Conservation (phyloP, 2,329 filamentous ascomycete species). For the Colletotrichum sidae region DNA sequence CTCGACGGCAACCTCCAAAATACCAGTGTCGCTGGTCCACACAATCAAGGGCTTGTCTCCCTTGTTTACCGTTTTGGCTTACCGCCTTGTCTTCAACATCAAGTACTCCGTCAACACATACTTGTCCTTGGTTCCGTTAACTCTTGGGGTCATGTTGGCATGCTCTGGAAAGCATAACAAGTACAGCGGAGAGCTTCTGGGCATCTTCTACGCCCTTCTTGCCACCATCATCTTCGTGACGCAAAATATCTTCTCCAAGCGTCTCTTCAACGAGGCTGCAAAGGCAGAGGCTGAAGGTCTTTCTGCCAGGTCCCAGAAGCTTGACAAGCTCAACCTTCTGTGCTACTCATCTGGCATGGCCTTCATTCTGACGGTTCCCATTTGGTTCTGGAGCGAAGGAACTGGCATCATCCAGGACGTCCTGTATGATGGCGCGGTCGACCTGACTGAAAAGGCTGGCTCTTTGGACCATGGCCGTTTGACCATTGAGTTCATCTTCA, state of each 20-base stretch:
- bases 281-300: slow-evolving; percentile 82
- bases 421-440: slow-evolving; percentile 81
- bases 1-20: slow-evolving; percentile 92
- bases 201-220: slow-evolving; percentile 88
- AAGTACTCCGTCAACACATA: slow-evolving; percentile 90
- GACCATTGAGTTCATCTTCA: slow-evolving; percentile 92
- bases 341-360: slow-evolving; percentile 97
- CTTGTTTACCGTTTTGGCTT: slow-evolving; percentile 93
- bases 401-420: slow-evolving; percentile 82
- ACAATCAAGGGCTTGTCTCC: slow-evolving; percentile 98
- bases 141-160: slow-evolving; percentile 93
- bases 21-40: slow-evolving; percentile 96
- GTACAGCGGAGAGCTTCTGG: slow-evolving; percentile 87
- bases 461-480: slow-evolving; percentile 81
- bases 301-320: slow-evolving; percentile 75
- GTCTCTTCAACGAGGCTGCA: slow-evolving; percentile 94
- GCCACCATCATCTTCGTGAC: slow-evolving; percentile 97
- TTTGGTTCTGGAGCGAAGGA: slow-evolving; percentile 95
- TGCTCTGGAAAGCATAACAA: slow-evolving; percentile 81
- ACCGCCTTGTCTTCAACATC: slow-evolving; percentile 89
- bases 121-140: slow-evolving; percentile 88
- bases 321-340: slow-evolving; percentile 95
- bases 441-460: slow-evolving; percentile 68
- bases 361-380: slow-evolving; percentile 86
- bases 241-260: slow-evolving; percentile 98